Percentiles rank a stretch among this genome's conserved stretches.
phyloP scores from a whole-genome alignment of 2,329 filamentous ascomycete genomes.

The Dactylonectria macrodidyma region DNA sequence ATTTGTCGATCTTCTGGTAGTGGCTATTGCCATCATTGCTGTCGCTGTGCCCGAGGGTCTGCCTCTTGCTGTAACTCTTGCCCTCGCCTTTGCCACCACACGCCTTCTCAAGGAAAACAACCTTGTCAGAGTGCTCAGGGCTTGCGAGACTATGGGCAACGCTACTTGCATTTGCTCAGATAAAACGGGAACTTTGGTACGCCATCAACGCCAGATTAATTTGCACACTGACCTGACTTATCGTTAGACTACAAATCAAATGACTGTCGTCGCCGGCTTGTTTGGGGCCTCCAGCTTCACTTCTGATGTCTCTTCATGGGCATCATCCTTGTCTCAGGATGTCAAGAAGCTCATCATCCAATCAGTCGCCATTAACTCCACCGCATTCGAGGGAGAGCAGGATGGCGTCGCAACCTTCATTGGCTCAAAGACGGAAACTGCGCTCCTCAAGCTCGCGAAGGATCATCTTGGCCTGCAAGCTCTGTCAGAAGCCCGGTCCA shows the following conservation, averaged over 20 bases:
- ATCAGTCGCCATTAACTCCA: slow-evolving; percentile 69
- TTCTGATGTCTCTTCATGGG: slow-evolving; percentile 10
- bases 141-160: slow-evolving; percentile 81
- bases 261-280: slow-evolving; percentile 44
- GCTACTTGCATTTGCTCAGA: slow-evolving; percentile 83
- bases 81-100: slow-evolving; percentile 77
- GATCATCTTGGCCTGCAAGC: slow-evolving; percentile 64
- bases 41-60: slow-evolving; percentile 77
- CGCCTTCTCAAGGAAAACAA: slow-evolving; percentile 79
- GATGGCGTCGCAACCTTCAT: slow-evolving; percentile 60
- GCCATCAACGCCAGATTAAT: background rate
- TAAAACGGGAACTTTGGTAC: slow-evolving; percentile 50
- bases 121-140: slow-evolving; percentile 74
- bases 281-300: slow-evolving; percentile 42
- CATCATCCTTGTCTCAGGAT: slow-evolving; percentile 33
- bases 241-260: slow-evolving; percentile 47
- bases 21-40: slow-evolving; percentile 70
- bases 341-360: slow-evolving; percentile 56
- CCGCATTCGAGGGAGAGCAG: slow-evolving; percentile 68
- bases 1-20: slow-evolving; percentile 68
- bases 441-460: slow-evolving; percentile 63
- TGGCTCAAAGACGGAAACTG: slow-evolving; percentile 70
- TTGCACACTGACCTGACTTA: slow-evolving; percentile 45
- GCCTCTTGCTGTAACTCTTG: slow-evolving; percentile 76
- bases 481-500: slow-evolving; percentile 60